phyloP scores from a whole-genome alignment of 345 rosid genomes.

The Syzygium jambos region DNA sequence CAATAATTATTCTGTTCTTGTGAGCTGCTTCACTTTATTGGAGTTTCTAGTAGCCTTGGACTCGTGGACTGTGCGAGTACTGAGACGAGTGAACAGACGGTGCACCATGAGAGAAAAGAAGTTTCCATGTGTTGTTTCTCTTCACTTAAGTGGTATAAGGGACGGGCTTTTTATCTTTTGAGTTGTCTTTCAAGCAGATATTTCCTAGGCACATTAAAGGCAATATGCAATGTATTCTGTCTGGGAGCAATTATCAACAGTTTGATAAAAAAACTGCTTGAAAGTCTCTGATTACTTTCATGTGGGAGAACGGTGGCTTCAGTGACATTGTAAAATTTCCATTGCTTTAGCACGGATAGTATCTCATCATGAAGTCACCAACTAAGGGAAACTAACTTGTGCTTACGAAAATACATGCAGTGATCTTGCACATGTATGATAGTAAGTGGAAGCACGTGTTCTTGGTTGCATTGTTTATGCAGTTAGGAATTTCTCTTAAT shows the following conservation, averaged over 20 bases:
- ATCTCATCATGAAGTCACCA: not conserved
- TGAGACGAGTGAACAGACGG: not conserved
- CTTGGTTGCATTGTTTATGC: not conserved
- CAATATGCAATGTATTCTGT: not conserved
- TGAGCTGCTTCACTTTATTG: not conserved
- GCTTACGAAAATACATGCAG: not conserved
- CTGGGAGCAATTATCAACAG: not conserved
- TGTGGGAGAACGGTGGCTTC: not conserved
- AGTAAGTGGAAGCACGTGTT: not conserved
- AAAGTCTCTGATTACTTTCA: not conserved
- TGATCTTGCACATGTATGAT: not conserved
- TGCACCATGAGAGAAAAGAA: not conserved
- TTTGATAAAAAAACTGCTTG: not conserved
- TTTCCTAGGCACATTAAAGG: not conserved
- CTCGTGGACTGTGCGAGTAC: not conserved
- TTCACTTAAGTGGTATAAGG: not conserved
- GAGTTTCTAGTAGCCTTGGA: not conserved
- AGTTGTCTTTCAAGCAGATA: not conserved
- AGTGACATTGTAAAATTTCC: not conserved
- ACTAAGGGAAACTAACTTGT: not conserved
- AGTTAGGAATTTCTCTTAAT: not conserved
- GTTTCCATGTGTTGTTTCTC: not conserved
- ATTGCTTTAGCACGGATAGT: not conserved
- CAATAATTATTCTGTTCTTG: not conserved
- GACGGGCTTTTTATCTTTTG: not conserved